Evolutionary conservation across 176 grass and related monocot species (phyloP).

Genomic region (barley (Hordeum vulgare)): DNA sequence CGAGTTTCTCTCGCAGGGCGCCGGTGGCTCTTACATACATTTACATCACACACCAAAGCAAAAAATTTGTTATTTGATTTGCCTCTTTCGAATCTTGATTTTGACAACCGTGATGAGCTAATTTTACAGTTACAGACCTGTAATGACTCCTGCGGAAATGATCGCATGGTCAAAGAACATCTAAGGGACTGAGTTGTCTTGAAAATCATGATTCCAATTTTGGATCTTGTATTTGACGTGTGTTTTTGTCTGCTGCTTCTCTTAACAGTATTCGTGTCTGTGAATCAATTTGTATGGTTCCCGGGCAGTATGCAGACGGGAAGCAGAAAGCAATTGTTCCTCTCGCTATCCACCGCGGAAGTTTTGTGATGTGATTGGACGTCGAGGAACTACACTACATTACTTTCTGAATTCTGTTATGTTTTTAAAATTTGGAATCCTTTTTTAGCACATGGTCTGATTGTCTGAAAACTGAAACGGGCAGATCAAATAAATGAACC

Average conservation of each 20-base stretch:
- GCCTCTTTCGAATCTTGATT: not conserved
- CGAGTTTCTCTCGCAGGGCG: not conserved
- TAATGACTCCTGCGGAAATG: slow-evolving; percentile 78
- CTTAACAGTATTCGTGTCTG: slow-evolving; percentile 1
- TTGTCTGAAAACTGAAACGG: no score
- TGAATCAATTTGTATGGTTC: not conserved
- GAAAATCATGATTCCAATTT: not conserved
- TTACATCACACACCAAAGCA: not conserved
- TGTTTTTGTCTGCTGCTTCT: slow-evolving; percentile 25
- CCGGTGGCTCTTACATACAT: slow-evolving; percentile 60
- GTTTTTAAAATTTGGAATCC: no score
- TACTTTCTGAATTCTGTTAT: not conserved
- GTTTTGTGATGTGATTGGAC: slow-evolving; percentile 44
- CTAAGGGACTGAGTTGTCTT: slow-evolving; percentile 69
- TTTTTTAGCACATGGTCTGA: no score
- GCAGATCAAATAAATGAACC: no score
- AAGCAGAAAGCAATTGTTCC: slow-evolving; percentile 32
- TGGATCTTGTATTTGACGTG: rapidly evolving
- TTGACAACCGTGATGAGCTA: slow-evolving; percentile 36
- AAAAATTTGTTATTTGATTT: no score
- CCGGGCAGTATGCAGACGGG: slow-evolving; percentile 11
- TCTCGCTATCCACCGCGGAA: slow-evolving; percentile 64
- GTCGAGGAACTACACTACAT: slow-evolving; percentile 52
- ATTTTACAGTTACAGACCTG: slow-evolving; percentile 51
- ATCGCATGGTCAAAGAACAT: slow-evolving; percentile 73